Conservation (phyloP, 768 basidiomycete genomes). For the Boletellus emodensis region DNA sequence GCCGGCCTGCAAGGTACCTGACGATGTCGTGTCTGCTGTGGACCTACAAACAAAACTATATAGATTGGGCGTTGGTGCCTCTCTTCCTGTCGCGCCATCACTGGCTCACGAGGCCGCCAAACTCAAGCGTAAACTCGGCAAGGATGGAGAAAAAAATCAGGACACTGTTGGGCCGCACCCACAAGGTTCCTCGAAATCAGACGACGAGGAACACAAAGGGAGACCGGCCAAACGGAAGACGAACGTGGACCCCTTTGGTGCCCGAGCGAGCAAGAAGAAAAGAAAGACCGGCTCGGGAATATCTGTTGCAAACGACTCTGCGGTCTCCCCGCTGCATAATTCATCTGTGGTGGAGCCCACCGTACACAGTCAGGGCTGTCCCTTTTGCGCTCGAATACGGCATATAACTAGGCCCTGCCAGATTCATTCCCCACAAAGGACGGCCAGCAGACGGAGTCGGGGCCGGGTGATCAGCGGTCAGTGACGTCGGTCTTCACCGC, state of each 20-base stretch:
- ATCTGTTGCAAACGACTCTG: background rate
- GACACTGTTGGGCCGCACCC: conserved; percentile 35
- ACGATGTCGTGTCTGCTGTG: background rate
- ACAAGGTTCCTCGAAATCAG: conserved; percentile 27
- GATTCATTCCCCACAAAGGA: conserved; percentile 8
- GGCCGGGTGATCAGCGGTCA: background rate
- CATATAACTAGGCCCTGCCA: conserved; percentile 2
- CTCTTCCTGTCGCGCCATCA: conserved; percentile 46
- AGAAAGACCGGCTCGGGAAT: conserved; percentile 34
- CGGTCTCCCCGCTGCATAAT: background rate
- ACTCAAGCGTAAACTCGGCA: conserved; percentile 57
- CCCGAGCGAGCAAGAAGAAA: conserved; percentile 38
- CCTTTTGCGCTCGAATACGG: background rate
- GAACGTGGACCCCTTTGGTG: conserved; percentile 54
- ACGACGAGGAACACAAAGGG: conserved; percentile 56
- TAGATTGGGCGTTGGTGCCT: conserved; percentile 75
- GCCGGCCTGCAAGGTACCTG: conserved; percentile 62
- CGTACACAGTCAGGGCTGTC: conserved; percentile 11
- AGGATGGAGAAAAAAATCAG: conserved; percentile 45
- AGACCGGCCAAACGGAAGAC: conserved; percentile 57
- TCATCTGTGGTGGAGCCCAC: background rate
- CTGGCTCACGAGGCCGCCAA: conserved; percentile 54
- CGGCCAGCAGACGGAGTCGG: conserved; percentile 1
- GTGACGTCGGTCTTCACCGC: conserved; percentile 1
- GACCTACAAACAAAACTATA: conserved; percentile 5